Evolutionary conservation across 495 filamentous ascomycete species (phyloP).

Genomic region (Penicillium canescens): DNA sequence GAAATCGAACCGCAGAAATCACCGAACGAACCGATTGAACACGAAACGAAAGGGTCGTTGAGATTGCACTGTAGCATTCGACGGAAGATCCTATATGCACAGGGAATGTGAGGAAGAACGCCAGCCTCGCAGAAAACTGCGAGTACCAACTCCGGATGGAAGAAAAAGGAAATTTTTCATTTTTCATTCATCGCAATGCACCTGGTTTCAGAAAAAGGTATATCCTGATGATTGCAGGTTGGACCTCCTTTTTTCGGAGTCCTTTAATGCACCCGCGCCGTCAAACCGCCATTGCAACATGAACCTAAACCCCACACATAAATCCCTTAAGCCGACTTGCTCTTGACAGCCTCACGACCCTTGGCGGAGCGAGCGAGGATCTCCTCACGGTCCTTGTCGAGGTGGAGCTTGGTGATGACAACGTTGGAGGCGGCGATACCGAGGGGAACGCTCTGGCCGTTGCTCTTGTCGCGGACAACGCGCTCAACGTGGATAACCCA

Average conservation of each 20-base stretch:
- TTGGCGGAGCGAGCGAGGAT: slow-evolving; percentile 82
- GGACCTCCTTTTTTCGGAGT: slow-evolving; percentile 33
- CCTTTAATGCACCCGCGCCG: slow-evolving; percentile 38
- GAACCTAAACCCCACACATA: slow-evolving; percentile 35
- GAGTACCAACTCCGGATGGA: slow-evolving; percentile 11
- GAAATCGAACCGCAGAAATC: background rate
- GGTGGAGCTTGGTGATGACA: slow-evolving; percentile 95
- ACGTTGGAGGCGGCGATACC: slow-evolving; percentile 91
- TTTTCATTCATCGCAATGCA: slow-evolving; percentile 33
- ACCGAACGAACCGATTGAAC: background rate
- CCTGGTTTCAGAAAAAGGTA: slow-evolving; percentile 29
- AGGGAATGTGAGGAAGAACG: slow-evolving; percentile 9
- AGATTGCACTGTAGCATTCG: slow-evolving; percentile 8
- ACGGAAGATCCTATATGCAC: slow-evolving; percentile 7
- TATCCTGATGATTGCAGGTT: slow-evolving; percentile 35
- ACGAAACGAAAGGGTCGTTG: background rate
- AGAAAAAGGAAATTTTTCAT: slow-evolving; percentile 27
- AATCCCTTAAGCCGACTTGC: slow-evolving; percentile 38
- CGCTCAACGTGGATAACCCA: slow-evolving; percentile 92
- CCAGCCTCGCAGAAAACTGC: slow-evolving; percentile 3
- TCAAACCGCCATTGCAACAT: slow-evolving; percentile 39
- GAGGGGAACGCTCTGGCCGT: slow-evolving; percentile 85
- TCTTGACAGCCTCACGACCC: slow-evolving; percentile 62
- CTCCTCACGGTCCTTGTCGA: slow-evolving; percentile 96
- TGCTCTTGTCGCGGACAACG: slow-evolving; percentile 87